Evolutionary conservation across 2,329 filamentous ascomycete genomes (phyloP).

Genomic region (Bipolaris zeicola): DNA sequence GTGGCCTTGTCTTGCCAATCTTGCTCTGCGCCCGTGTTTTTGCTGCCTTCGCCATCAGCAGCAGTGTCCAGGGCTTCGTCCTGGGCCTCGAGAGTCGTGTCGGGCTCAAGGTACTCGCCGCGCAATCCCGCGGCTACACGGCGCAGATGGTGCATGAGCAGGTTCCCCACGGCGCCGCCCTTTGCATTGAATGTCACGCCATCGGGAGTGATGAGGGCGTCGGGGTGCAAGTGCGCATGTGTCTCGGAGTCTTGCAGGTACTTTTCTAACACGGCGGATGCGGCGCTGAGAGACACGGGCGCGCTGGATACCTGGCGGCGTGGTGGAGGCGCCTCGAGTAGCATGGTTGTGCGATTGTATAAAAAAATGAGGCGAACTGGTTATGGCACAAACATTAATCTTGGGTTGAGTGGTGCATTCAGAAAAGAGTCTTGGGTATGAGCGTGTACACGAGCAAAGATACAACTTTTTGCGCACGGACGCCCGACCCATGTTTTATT

Average conservation of each 20-base stretch:
- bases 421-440: background rate
- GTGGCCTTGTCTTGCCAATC: slow-evolving; percentile 53
- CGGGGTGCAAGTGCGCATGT: slow-evolving; percentile 56
- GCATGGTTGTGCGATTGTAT: slow-evolving; percentile 28
- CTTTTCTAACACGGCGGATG: slow-evolving; percentile 45
- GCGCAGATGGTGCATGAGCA: slow-evolving; percentile 60
- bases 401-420: background rate
- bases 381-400: background rate
- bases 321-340: slow-evolving; percentile 46
- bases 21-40: slow-evolving; percentile 17
- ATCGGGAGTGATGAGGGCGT: slow-evolving; percentile 51
- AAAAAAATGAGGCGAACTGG: background rate
- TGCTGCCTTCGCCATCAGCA: slow-evolving; percentile 15
- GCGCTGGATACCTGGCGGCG: slow-evolving; percentile 39
- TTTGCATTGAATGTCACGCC: slow-evolving; percentile 52
- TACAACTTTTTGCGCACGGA: slow-evolving; percentile 43
- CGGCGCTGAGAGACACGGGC: slow-evolving; percentile 41
- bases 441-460: background rate
- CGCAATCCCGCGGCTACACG: slow-evolving; percentile 59
- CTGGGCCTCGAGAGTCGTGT: slow-evolving; percentile 50
- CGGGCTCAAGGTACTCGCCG: slow-evolving; percentile 57
- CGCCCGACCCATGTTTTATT: slow-evolving; percentile 14
- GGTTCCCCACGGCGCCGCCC: slow-evolving; percentile 52
- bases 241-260: slow-evolving; percentile 50
- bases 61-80: background rate